A percentile compares a stretch with the other conserved stretches of the same genome.
These are phyloP conservation scores for Dictyostelium citrinum DNA, from an alignment of 78 protist genomes.

Conservation along the genomic window DNA sequence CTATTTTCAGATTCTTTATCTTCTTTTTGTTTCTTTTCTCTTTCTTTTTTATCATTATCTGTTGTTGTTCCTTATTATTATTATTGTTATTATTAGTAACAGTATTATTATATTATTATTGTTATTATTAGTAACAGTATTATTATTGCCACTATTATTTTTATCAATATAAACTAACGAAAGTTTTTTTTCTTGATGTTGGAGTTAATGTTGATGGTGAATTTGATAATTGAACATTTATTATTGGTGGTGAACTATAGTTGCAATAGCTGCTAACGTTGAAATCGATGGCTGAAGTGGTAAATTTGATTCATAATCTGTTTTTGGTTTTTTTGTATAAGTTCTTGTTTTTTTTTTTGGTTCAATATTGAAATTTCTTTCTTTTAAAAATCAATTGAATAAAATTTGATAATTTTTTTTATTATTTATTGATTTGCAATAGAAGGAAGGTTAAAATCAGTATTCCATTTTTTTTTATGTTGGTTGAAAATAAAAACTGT, in stretches of 20 bases:
- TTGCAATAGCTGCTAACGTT: background rate
- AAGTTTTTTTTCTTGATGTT: background rate
- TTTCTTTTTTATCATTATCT: background rate
- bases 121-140: too few species aligned
- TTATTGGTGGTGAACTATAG: background rate
- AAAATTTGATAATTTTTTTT: too few species aligned
- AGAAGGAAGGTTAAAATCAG: too few species aligned
- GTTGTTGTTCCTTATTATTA: too few species aligned
- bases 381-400: too few species aligned
- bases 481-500: too few species aligned
- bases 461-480: too few species aligned
- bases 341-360: background rate
- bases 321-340: background rate
- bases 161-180: background rate
- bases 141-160: background rate
- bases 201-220: background rate
- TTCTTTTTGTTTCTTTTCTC: background rate
- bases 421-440: too few species aligned
- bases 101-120: too few species aligned
- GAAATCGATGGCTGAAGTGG: background rate
- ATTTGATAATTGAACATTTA: background rate
- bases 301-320: background rate
- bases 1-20: background rate
- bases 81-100: too few species aligned
- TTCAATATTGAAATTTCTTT: too few species aligned